Conservation (phyloP, 2,329 filamentous ascomycete genomes). For the Hirsutella thompsonii region DNA sequence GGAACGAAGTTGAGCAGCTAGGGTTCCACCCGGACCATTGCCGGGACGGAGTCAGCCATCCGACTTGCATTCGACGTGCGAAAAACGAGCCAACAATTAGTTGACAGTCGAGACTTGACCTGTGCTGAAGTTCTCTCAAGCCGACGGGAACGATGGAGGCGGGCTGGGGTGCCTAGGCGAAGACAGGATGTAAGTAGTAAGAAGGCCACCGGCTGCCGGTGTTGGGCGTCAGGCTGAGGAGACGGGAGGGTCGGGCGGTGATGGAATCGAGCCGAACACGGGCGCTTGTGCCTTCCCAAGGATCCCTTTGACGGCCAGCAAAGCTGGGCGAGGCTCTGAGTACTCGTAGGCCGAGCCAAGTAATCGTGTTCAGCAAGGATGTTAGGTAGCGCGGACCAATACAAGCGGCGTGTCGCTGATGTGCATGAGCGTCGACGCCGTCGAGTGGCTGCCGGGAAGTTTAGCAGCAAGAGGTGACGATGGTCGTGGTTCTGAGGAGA, state of each 20-base stretch:
- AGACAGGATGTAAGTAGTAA: constrained; percentile 11
- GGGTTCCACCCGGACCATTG: constrained; percentile 21
- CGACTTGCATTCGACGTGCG: constrained; percentile 5
- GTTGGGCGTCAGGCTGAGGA: constrained; percentile 3
- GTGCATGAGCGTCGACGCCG: constrained; percentile 8
- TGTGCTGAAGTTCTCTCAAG: neutral
- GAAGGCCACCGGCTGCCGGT: constrained; percentile 8
- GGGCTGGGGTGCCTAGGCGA: constrained; percentile 11
- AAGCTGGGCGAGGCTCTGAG: constrained; percentile 1
- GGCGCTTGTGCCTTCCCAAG: neutral
- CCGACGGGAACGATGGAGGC: constrained; percentile 6
- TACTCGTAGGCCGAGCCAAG: constrained; percentile 1
- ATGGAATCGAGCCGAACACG: constrained; percentile 1
- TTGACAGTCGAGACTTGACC: neutral
- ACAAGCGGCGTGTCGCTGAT: constrained; percentile 10
- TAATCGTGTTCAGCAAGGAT: constrained; percentile 9
- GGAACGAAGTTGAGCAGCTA: constrained; percentile 17
- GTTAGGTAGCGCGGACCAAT: constrained; percentile 10
- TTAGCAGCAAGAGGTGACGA: constrained; percentile 12
- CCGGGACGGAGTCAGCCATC: constrained; percentile 11
- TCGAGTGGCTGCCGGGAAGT: constrained; percentile 7
- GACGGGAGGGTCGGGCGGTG: constrained; percentile 1
- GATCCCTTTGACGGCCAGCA: neutral
- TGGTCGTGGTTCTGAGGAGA: constrained; percentile 21
- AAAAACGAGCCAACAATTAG: neutral